phyloP scores from a whole-genome alignment of 1,139 yeast genomes.

The Magnusiomyces ingens region DNA sequence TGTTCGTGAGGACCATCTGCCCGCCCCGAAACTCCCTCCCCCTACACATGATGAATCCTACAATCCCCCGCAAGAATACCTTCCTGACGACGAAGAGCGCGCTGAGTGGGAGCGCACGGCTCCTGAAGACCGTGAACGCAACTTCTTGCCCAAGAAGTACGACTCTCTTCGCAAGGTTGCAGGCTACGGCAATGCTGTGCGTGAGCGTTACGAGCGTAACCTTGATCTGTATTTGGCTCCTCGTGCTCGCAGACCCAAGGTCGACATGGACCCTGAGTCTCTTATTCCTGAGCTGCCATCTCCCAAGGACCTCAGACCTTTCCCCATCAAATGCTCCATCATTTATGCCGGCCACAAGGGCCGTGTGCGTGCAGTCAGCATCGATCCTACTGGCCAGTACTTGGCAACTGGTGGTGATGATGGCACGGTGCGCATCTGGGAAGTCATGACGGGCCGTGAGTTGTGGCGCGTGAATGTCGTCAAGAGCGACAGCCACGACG shows the following conservation, averaged over 20 bases:
- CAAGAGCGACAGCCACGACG: constrained; percentile 18
- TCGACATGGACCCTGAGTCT: constrained; percentile 93
- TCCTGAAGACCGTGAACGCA: constrained; percentile 70
- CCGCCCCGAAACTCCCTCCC: constrained; percentile 94
- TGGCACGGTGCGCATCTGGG: constrained; percentile 95
- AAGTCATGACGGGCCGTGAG: constrained; percentile 89
- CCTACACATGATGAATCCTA: constrained; percentile 96
- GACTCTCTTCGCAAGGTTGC: constrained; percentile 85
- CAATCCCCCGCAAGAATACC: constrained; percentile 94
- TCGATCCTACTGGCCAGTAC: constrained; percentile 91
- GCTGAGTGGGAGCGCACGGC: constrained; percentile 66
- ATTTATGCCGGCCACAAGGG: constrained; percentile 77
- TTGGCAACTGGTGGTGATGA: constrained; percentile 97
- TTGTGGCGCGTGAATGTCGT: constrained; percentile 59
- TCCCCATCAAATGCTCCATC: constrained; percentile 89
- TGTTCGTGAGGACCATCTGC: constrained; percentile 54
- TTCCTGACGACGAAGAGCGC: constrained; percentile 71
- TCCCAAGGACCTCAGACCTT: constrained; percentile 95
- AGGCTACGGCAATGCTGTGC: constrained; percentile 75
- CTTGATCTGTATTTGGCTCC: constrained; percentile 94
- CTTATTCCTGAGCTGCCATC: constrained; percentile 94
- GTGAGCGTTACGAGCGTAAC: constrained; percentile 92
- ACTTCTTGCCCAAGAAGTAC: constrained; percentile 78
- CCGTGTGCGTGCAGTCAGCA: constrained; percentile 70
- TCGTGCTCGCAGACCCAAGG: constrained; percentile 83